These are phyloP conservation scores for Guadua angustifolia DNA, from an alignment of 176 grass and related monocot genomes.

Conservation along the genomic window DNA sequence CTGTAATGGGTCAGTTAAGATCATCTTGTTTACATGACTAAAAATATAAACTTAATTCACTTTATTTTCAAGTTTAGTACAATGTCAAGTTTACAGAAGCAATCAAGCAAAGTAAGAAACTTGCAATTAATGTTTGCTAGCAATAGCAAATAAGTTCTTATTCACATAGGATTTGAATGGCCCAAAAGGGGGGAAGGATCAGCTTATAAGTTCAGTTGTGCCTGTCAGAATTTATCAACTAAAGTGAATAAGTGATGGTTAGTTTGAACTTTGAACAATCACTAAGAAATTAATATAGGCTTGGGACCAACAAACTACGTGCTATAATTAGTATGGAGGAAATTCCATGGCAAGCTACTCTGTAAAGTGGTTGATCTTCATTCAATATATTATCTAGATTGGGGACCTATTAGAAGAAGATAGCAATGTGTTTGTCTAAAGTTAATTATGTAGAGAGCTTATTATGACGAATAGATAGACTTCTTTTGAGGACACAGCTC, in stretches of 20 bases:
- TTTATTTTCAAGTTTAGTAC: too few species aligned
- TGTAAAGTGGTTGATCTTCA: slow-evolving; percentile 27
- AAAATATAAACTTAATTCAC: too few species aligned
- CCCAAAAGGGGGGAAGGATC: background rate
- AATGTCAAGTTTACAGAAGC: background rate
- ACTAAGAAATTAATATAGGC: background rate
- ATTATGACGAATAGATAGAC: background rate
- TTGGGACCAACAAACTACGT: background rate
- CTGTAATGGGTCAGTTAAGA: slow-evolving; percentile 34
- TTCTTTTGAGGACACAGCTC: background rate
- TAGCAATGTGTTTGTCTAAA: slow-evolving; percentile 1
- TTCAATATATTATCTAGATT: slow-evolving; percentile 33
- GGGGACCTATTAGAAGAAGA: slow-evolving; percentile 25
- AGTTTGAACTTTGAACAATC: slow-evolving; percentile 29
- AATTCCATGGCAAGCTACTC: slow-evolving; percentile 16
- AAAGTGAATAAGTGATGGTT: background rate
- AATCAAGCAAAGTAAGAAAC: background rate
- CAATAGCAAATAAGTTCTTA: background rate
- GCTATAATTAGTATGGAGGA: background rate
- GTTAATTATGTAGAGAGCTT: background rate
- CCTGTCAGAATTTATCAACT: background rate
- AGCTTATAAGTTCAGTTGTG: background rate
- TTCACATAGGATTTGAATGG: background rate
- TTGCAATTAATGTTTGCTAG: background rate
- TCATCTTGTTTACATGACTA: too few species aligned